Evolutionary conservation across 257 asterid species (phyloP), one percentile per base, ranked within the genome.

Genomic region (Marsdenia floribunda): DNA sequence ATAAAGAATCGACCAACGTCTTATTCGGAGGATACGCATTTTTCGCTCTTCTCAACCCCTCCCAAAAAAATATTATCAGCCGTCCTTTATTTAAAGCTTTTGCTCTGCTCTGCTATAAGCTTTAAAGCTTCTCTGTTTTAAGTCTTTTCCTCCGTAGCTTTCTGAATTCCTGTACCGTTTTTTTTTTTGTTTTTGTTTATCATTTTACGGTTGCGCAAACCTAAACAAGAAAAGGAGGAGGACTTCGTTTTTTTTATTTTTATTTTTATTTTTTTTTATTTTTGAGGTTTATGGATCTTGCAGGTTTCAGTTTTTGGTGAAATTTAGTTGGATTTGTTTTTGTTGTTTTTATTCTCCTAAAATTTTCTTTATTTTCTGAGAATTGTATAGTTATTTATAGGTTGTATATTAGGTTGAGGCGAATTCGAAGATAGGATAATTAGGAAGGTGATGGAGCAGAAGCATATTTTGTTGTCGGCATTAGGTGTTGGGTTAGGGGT

Each of bases 401-500:
- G 26, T 49, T 47, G 7, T 8, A 4, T 71, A 19, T 24, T 10
- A 12, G 68, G 13, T 40, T 61, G 44, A 73, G 52, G 72, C 22
- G 8, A 46, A 33, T 52, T 52, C 57, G 68, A 72, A 38, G 42
- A 53, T 42, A 19, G 40, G 1, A 11, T 26, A 24, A 40, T 19
- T 76, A 81, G 59, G 72, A 71, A 70, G 73, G 73, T 76, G 85
- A 93, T 93, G 98, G 98, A 93, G 35, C 95, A 91, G 81, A 93
- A 90, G 79, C 91, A 87, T 78, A 82, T 90, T 49, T 68, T 91
- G 57, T 79, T 87, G 85, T 93, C 98, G 58, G 98, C 96, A 83
- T 83, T 93, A 88, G 78, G 97, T 81, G 90, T 93, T 7, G 98
- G 98, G 55, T 90, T 93, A 9, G 98, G 98, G 29, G 90, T 91